A percentile compares a stretch with the other conserved stretches of the same genome.
phyloP scores from a whole-genome alignment of 352 stramenopile species.

The Phytophthora pseudosyringae region DNA sequence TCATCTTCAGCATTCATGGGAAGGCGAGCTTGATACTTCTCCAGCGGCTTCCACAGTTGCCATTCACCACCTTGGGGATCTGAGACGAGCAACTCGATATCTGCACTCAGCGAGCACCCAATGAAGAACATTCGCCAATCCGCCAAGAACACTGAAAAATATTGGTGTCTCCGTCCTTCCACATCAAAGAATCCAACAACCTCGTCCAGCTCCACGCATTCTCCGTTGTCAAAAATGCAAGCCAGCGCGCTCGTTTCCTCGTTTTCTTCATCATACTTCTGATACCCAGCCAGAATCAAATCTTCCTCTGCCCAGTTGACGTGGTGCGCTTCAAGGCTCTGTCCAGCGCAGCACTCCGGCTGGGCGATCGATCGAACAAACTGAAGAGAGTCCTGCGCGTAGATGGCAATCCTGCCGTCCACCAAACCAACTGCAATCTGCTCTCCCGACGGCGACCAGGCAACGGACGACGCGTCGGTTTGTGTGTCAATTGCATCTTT shows the following conservation, averaged over 20 bases:
- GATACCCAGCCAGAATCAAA: slow-evolving; percentile 67
- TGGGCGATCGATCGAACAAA: slow-evolving; percentile 42
- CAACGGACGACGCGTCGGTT: slow-evolving; percentile 41
- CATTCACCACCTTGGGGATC: slow-evolving; percentile 67
- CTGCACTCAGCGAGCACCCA: slow-evolving; percentile 76
- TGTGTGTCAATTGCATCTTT: slow-evolving; percentile 27
- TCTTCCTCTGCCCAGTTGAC: slow-evolving; percentile 79
- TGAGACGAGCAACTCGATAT: slow-evolving; percentile 77
- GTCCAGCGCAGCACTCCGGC: slow-evolving; percentile 45
- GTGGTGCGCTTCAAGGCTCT: slow-evolving; percentile 58
- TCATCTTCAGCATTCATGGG: slow-evolving; percentile 76
- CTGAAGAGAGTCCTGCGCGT: slow-evolving; percentile 33
- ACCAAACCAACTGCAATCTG: slow-evolving; percentile 53
- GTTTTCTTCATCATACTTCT: slow-evolving; percentile 54
- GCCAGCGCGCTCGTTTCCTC: slow-evolving; percentile 59
- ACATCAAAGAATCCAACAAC: slow-evolving; percentile 71
- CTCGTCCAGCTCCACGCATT: slow-evolving; percentile 63
- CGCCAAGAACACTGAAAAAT: slow-evolving; percentile 65
- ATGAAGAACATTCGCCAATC: slow-evolving; percentile 88
- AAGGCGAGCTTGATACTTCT: slow-evolving; percentile 78
- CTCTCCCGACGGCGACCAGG: slow-evolving; percentile 55
- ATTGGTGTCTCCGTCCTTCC: slow-evolving; percentile 62
- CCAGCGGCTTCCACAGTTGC: slow-evolving; percentile 76
- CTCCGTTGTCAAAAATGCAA: slow-evolving; percentile 63
- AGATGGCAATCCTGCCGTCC: slow-evolving; percentile 45